A percentile compares a stretch with the other conserved stretches of the same genome.
Conservation (phyloP, 2,329 filamentous ascomycete species). For the Trichocomaceae sp. region DNA sequence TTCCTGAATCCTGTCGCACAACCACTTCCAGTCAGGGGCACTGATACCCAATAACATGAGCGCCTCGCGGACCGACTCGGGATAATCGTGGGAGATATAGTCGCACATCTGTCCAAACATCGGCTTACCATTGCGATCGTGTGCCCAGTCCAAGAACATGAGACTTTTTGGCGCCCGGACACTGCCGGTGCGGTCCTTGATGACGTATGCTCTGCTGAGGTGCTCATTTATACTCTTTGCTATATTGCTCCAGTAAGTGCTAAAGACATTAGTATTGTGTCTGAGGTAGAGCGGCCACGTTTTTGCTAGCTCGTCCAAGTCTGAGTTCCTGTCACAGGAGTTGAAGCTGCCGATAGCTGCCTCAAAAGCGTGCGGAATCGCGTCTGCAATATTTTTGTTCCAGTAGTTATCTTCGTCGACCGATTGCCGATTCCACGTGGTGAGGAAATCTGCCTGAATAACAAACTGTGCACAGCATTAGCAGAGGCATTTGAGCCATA, state of each 20-base stretch:
- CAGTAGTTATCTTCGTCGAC: slow-evolving; percentile 7
- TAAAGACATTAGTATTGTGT: not conserved
- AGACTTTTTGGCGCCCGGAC: not conserved
- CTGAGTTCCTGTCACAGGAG: not conserved
- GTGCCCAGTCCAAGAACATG: slow-evolving; percentile 8
- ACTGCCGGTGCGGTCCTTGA: slow-evolving; percentile 1
- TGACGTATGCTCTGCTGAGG: not conserved
- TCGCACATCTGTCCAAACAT: slow-evolving; percentile 1
- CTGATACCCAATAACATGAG: slow-evolving; percentile 5
- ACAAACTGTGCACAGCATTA: slow-evolving; percentile 7
- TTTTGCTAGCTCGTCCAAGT: slow-evolving; percentile 8
- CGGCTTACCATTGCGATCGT: not conserved
- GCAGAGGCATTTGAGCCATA: not conserved
- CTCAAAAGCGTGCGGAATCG: slow-evolving; percentile 6
- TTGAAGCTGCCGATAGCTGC: slow-evolving; percentile 4
- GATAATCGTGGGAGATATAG: slow-evolving; percentile 1
- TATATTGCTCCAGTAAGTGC: slow-evolving; percentile 7
- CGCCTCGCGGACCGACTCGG: slow-evolving; percentile 3
- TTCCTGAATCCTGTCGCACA: slow-evolving; percentile 2
- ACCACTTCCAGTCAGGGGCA: slow-evolving; percentile 7
- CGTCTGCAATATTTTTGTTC: slow-evolving; percentile 8
- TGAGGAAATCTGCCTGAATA: slow-evolving; percentile 8
- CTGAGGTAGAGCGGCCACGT: slow-evolving; percentile 7
- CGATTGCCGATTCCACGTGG: slow-evolving; percentile 6
- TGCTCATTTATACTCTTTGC: not conserved